Conservation (phyloP, 768 basidiomycete genomes). For the Pulveroboletus sp. region DNA sequence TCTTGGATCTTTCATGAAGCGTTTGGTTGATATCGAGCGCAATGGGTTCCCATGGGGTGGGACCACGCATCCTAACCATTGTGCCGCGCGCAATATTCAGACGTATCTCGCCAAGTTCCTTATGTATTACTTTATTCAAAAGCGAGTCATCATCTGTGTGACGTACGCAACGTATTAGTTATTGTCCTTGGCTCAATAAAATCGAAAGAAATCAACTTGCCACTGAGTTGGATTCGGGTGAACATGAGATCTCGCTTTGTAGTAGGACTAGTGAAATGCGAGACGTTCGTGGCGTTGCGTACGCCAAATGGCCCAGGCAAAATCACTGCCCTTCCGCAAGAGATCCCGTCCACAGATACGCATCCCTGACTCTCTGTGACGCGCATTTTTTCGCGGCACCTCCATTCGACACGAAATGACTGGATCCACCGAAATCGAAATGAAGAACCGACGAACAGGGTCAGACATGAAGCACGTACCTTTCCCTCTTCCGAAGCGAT, state of each 20-base stretch:
- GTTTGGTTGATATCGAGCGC: too few relatives aligned
- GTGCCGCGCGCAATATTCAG: constrained; percentile 4
- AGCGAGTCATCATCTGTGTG: constrained; percentile 21
- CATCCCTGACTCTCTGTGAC: neutral
- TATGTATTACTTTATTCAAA: constrained; percentile 3
- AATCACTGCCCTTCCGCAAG: rapidly evolving
- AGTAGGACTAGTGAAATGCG: neutral
- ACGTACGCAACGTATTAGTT: too few relatives aligned
- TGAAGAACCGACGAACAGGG: too few relatives aligned
- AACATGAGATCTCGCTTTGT: constrained; percentile 11
- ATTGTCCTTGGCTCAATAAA: neutral
- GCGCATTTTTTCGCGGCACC: neutral
- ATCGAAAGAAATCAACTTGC: constrained; percentile 5
- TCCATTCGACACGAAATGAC: constrained; percentile 16
- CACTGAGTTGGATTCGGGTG: constrained; percentile 15
- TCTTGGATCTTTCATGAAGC: too few relatives aligned
- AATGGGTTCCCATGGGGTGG: too few relatives aligned
- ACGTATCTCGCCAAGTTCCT: constrained; percentile 15
- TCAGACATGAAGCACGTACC: constrained; percentile 3
- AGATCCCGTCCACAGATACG: constrained; percentile 11
- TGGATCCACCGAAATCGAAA: neutral
- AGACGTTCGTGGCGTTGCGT: neutral
- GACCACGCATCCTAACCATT: too few relatives aligned
- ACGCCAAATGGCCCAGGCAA: neutral
- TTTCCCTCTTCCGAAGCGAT: constrained; percentile 23